A percentile compares a stretch with the other conserved stretches of the same genome.
Evolutionary conservation across 2,329 filamentous ascomycete species (phyloP).

Genomic region (Epichloe sylvatica): DNA sequence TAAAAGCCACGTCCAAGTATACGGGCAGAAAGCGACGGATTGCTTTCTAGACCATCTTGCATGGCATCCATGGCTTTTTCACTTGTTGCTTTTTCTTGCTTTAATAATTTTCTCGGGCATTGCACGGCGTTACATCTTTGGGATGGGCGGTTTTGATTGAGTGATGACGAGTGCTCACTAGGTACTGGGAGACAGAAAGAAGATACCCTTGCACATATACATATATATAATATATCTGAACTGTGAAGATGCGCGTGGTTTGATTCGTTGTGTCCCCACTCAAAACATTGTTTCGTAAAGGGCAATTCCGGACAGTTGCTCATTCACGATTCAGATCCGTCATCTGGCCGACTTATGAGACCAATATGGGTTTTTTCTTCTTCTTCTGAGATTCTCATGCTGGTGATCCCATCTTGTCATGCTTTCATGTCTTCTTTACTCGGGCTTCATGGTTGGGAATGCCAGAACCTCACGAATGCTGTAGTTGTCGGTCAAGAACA

Average conservation of each 20-base stretch:
- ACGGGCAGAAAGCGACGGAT: slow-evolving; percentile 76
- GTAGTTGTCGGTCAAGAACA: slow-evolving; percentile 91
- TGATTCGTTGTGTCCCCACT: not conserved
- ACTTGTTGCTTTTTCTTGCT: not conserved
- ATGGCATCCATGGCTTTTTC: not conserved
- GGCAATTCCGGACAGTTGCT: no score
- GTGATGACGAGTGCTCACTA: slow-evolving; percentile 2
- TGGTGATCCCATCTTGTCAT: not conserved
- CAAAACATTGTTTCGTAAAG: no score
- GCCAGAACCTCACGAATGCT: slow-evolving; percentile 90
- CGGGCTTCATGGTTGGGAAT: slow-evolving; percentile 92
- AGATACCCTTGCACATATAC: slow-evolving; percentile 8
- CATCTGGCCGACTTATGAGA: no score
- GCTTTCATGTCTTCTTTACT: not conserved
- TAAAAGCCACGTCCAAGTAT: slow-evolving; percentile 80
- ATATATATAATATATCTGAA: not conserved
- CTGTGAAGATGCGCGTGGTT: not conserved
- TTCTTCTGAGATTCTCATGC: not conserved
- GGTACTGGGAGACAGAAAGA: slow-evolving; percentile 1
- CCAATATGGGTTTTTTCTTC: not conserved
- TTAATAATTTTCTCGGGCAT: slow-evolving; percentile 5
- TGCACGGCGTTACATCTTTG: slow-evolving; percentile 15
- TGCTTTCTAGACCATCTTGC: slow-evolving; percentile 43
- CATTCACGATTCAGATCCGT: no score
- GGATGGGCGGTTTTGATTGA: slow-evolving; percentile 1